Base-by-base conservation (phyloP, 257 asterid species). In the Penstemon newberryi region DNA sequence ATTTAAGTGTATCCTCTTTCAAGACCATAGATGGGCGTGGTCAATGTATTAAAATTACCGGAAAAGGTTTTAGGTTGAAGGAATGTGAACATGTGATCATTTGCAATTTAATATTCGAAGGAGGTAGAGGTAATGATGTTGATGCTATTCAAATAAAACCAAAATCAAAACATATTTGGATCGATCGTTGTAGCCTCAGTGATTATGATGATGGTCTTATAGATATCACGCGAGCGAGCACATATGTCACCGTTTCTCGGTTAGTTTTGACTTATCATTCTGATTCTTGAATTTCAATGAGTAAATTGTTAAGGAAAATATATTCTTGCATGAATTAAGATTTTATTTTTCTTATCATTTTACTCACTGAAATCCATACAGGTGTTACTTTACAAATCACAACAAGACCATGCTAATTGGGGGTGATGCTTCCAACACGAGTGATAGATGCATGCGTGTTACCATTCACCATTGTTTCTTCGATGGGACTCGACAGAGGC, bases 391-490 rank as follows among this genome's bases (percentile, higher is more conserved):
- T 63, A 62, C 87, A 12, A 82, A 78, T 56, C 98, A 92, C 46
- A 90, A 92, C 77, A 92, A 92, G 79, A 92, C 98, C 7, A 88
- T 92, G 95, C 98, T 92, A 63, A 89, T 92, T 11, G 97, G 98
- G 38, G 96, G 95, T 4, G 98, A 92, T 62, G 91, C 98, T 1
- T 68, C 96, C 70, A 88, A 92, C 78, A 79, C 82, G 9, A 82
- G 73, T 15, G 98, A 92, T 60, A 80, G 98, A 79, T 89, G 98
- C 81, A 84, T 92, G 39, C 79, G 98, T 58, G 89, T 92, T 69
- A 92, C 98, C 46, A 89, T 89, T 77, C 98, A 89, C 83, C 98
- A 92, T 75, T 92, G 98, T 70, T 92, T 92, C 86, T 92, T 92
- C 40, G 93, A 92, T 70, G 97, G 97, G 72, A 87, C 97, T 7